Evolutionary conservation across 768 basidiomycete species (phyloP).

Genomic region (Russula sp.): DNA sequence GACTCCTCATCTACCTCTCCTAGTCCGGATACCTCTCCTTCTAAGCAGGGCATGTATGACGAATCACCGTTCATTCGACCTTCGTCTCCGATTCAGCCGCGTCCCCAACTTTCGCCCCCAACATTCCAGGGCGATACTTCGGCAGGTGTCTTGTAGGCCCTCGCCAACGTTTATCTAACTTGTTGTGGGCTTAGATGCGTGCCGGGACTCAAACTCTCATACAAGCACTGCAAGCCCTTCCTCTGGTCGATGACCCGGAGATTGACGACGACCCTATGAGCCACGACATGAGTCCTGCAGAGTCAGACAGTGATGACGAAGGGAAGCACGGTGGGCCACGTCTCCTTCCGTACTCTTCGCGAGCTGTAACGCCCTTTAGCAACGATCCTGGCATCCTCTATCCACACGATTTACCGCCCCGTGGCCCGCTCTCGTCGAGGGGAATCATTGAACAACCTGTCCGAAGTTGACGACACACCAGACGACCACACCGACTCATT

Average conservation of each 20-base stretch:
- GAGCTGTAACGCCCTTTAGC: constrained; percentile 27
- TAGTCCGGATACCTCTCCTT: constrained; percentile 2
- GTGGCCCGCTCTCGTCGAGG: constrained; percentile 56
- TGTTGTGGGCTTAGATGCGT: constrained; percentile 52
- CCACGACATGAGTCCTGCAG: constrained; percentile 34
- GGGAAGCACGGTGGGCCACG: constrained; percentile 30
- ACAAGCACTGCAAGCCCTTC: constrained; percentile 80
- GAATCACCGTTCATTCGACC: constrained; percentile 69
- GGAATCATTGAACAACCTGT: constrained; percentile 22
- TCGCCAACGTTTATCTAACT: constrained; percentile 7
- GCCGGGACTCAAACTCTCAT: constrained; percentile 85
- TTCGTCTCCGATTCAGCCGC: constrained; percentile 50
- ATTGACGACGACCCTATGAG: constrained; percentile 55
- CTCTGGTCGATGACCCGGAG: constrained; percentile 64
- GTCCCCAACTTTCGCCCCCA: constrained; percentile 39
- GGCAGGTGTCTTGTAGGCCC: constrained; percentile 37
- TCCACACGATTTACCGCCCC: constrained; percentile 82
- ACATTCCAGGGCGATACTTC: constrained; percentile 65
- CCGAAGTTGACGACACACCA: constrained; percentile 21
- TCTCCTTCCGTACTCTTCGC: not conserved
- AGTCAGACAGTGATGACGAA: constrained; percentile 64
- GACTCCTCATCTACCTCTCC: constrained; percentile 8
- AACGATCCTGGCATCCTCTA: constrained; percentile 65
- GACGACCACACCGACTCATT: constrained; percentile 1
- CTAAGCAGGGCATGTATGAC: constrained; percentile 29